A percentile compares a stretch with the other conserved stretches of the same genome.
These are phyloP conservation scores for Leishmania amazonensis DNA, from an alignment of 208 protist species.

Conservation along the genomic window DNA sequence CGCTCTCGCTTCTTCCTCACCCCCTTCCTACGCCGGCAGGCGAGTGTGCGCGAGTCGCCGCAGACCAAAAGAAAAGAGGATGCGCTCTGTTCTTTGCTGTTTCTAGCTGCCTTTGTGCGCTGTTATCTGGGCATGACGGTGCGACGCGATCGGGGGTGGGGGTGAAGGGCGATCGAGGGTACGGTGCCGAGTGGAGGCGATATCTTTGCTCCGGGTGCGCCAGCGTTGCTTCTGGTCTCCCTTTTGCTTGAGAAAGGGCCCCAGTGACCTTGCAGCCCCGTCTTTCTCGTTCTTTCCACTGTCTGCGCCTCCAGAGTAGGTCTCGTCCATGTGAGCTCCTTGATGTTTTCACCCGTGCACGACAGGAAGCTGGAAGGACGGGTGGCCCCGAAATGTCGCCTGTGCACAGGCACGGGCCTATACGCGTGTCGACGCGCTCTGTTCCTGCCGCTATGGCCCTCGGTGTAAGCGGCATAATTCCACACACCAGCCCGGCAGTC, in stretches of 20 bases:
- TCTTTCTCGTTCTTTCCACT: background rate
- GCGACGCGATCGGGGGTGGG: background rate
- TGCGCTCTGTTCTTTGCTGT: background rate
- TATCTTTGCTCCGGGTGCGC: background rate
- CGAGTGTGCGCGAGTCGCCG: background rate
- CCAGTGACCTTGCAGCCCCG: background rate
- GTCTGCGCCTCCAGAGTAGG: background rate
- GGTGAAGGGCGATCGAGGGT: background rate
- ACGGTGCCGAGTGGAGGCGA: background rate
- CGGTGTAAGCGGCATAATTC: background rate
- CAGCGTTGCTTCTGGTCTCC: background rate
- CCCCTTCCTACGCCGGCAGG: background rate
- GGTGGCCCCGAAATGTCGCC: background rate
- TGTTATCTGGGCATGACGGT: background rate
- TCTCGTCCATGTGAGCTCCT: background rate
- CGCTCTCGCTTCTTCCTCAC: background rate
- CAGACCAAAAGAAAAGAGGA: conserved; percentile 1
- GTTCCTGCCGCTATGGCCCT: background rate
- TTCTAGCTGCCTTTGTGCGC: background rate
- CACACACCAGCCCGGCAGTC: background rate
- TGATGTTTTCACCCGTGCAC: background rate
- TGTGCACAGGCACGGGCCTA: background rate
- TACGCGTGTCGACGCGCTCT: background rate
- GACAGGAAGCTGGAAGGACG: background rate
- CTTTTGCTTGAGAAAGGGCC: background rate